Percentiles rank a stretch among this genome's conserved stretches.
Conservation (phyloP, 2,329 filamentous ascomycete genomes). For the Metarhizium anisopliae region DNA sequence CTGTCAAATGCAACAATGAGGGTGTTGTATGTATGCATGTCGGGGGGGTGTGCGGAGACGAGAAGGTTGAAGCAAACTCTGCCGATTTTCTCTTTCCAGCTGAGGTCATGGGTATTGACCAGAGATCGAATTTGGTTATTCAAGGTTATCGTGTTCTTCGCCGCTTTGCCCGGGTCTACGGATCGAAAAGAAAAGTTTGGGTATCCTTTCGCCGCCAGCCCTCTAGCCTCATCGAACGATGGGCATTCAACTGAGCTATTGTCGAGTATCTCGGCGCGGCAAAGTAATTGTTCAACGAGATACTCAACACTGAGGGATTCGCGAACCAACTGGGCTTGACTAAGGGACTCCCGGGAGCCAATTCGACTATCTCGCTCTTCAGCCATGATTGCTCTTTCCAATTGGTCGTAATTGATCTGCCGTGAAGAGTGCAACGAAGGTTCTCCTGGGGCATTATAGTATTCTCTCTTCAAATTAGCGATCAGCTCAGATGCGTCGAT, state of each 20-base stretch:
- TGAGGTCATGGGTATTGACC: slow-evolving; percentile 14
- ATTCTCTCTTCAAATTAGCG: slow-evolving; percentile 16
- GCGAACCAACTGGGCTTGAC: slow-evolving; percentile 16
- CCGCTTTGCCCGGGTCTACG: slow-evolving; percentile 17
- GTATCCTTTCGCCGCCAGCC: slow-evolving; percentile 11
- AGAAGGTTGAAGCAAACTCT: slow-evolving; percentile 58
- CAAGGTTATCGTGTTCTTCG: slow-evolving; percentile 15
- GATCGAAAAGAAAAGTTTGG: slow-evolving; percentile 18
- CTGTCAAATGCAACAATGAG: slow-evolving; percentile 58
- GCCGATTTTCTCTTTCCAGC: slow-evolving; percentile 25
- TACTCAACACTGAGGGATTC: slow-evolving; percentile 17
- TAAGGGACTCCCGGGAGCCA: slow-evolving; percentile 14
- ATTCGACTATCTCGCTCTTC: slow-evolving; percentile 18
- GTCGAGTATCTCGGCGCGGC: slow-evolving; percentile 16
- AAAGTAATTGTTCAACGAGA: slow-evolving; percentile 21
- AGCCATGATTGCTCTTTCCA: slow-evolving; percentile 19
- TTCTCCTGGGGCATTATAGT: slow-evolving; percentile 18
- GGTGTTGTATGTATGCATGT: slow-evolving; percentile 61
- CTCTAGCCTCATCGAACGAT: slow-evolving; percentile 19
- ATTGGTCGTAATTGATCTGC: slow-evolving; percentile 18
- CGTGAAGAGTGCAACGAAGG: slow-evolving; percentile 12
- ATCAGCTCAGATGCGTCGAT: slow-evolving; percentile 18
- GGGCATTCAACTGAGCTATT: slow-evolving; percentile 13
- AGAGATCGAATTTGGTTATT: slow-evolving; percentile 23
- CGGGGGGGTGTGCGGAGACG: slow-evolving; percentile 50